Evolutionary conservation across 2,329 filamentous ascomycete species (phyloP), one percentile per base, ranked within the genome.

Genomic region (Pyrenochaeta sp.): DNA sequence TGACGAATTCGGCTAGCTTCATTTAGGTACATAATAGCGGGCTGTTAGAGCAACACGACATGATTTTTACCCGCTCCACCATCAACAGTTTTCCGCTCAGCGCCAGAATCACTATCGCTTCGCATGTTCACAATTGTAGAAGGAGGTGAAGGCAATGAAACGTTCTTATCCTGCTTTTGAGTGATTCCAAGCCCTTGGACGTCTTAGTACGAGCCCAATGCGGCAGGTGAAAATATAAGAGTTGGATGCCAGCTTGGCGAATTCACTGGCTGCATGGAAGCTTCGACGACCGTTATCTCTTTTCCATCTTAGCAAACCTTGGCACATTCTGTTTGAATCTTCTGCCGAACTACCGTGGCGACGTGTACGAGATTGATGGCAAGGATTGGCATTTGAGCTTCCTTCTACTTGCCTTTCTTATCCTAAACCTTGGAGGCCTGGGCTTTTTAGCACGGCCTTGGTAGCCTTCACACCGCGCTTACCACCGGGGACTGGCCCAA

Each of bases 351-450:
- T 28, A 35, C 22, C 14, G 38, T 44, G 44, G 44, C 41, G 30
- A 47, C 36, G 41, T 48, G 27, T 32, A 22, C 44, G 24, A 39
- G 35, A 29, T 18, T 36, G 35, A 14, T 41, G 20, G 44, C 42
- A 50, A 42, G 39, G 36, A 44, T 41, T 42, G 38, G 40, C 47
- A 52, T 48, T 39, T 46, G 48, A 42, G 22, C 34, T 34, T 28
- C 41, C 29, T 50, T 23, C 38, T 48, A 51, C 58, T 55, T 61
- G 42, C 58, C 57, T 53, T 43, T 54, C 46, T 51, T 39, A 53
- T 53, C 51, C 35, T 51, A 39, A 51, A 23, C 37, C 45, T 49
- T 45, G 47, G 40, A 22, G 44, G 38, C 28, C 41, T 47, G 35
- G 47, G 22, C 50, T 47, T 51, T 34, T 36, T 43, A 44, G 45